phyloP scores from a whole-genome alignment of 805 yeast species.

The Yamadazyma philogaea region DNA sequence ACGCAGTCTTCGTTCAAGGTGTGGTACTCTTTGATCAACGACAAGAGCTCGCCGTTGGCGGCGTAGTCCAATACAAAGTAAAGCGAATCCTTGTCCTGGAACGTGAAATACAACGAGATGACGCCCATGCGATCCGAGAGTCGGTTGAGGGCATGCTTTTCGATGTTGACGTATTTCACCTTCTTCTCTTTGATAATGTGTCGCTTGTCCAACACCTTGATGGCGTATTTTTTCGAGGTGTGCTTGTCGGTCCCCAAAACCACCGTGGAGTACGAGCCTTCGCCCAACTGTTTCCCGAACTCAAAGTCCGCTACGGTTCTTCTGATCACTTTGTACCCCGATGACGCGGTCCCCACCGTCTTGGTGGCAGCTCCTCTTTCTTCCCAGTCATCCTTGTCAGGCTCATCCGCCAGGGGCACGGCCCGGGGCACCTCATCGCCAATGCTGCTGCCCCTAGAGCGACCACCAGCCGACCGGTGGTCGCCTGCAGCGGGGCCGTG shows the following conservation, averaged over 20 bases:
- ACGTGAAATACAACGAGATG: conserved; percentile 69
- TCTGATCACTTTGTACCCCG: conserved; percentile 25
- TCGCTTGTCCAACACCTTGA: conserved; percentile 70
- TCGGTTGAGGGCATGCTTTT: conserved; percentile 73
- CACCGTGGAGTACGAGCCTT: conserved; percentile 46
- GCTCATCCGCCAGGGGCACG: too few species aligned
- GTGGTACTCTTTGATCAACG: conserved; percentile 66
- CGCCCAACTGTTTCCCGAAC: conserved; percentile 42
- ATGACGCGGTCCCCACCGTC: conserved; percentile 15
- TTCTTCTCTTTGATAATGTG: conserved; percentile 79
- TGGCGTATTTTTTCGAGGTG: conserved; percentile 63
- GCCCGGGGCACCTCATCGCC: too few species aligned
- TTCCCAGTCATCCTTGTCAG: conserved; percentile 23
- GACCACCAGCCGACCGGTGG: too few species aligned
- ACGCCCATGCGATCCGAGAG: conserved; percentile 60
- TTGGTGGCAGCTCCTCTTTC: conserved; percentile 36
- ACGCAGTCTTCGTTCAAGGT: conserved; percentile 68
- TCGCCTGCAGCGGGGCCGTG: too few species aligned
- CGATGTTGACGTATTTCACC: conserved; percentile 80
- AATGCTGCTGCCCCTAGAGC: too few species aligned
- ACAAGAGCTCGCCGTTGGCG: conserved; percentile 70
- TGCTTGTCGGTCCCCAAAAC: conserved; percentile 47
- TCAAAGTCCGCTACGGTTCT: conserved; percentile 40
- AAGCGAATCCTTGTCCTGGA: conserved; percentile 70
- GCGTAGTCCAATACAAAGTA: conserved; percentile 80